A percentile compares a stretch with the other conserved stretches of the same genome.
phyloP scores from a whole-genome alignment of 1,284 basidiomycete species.

The Leccinum subrobustum region DNA sequence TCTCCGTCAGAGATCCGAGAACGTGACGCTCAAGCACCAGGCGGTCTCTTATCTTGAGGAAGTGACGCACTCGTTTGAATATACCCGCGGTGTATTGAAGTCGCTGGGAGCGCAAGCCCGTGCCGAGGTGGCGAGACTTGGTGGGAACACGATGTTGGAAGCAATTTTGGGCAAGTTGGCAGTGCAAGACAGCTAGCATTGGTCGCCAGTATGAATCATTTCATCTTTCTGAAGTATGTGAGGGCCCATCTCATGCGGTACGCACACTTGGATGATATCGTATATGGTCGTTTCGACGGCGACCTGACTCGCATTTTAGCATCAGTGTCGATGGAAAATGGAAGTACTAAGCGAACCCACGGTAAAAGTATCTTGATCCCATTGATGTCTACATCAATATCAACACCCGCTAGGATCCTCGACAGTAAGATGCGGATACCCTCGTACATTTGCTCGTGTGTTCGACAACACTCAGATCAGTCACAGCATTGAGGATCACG shows the following conservation, averaged over 20 bases:
- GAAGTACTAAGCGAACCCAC: neutral
- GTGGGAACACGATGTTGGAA: conserved; percentile 27
- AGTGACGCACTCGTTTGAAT: conserved; percentile 69
- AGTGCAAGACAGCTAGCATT: conserved; percentile 1
- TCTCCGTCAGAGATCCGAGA: conserved; percentile 80
- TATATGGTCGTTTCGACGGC: neutral
- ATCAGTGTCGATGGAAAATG: neutral
- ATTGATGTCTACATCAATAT: neutral
- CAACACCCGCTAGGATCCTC: neutral
- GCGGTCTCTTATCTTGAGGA: conserved; percentile 75
- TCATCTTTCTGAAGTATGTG: neutral
- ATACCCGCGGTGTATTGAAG: conserved; percentile 58
- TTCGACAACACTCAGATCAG: neutral
- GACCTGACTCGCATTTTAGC: neutral
- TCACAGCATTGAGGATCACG: too few species aligned
- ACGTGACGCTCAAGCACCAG: conserved; percentile 74
- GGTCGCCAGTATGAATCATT: neutral
- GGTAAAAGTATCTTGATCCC: neutral
- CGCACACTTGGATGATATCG: neutral
- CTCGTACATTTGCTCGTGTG: neutral
- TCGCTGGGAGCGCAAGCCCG: conserved; percentile 51
- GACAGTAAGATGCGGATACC: neutral
- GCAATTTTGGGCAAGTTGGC: conserved; percentile 23
- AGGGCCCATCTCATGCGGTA: neutral
- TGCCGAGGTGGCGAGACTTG: conserved; percentile 24